These are phyloP conservation scores for Nyssa sinensis DNA, from an alignment of 148 eudicot species.

Conservation along the genomic window DNA sequence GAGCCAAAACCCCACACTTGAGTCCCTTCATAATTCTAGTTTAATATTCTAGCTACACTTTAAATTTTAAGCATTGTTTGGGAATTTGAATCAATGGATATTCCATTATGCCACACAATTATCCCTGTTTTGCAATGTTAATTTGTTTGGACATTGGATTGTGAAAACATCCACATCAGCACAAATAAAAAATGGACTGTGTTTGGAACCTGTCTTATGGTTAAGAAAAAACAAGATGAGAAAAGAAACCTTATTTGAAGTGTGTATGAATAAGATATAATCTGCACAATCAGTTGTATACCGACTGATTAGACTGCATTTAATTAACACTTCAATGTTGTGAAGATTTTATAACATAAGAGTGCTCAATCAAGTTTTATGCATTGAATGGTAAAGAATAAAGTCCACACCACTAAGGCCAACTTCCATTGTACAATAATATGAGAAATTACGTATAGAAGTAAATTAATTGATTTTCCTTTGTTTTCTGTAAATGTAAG, in stretches of 20 bases:
- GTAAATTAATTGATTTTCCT: neutral
- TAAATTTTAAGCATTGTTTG: too few relatives aligned
- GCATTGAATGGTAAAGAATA: neutral
- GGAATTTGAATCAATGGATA: too few relatives aligned
- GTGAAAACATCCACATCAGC: neutral
- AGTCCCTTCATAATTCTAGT: too few relatives aligned
- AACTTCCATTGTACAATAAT: neutral
- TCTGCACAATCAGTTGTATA: neutral
- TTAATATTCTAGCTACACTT: too few relatives aligned
- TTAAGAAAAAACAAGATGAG: neutral
- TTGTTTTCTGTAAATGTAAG: neutral
- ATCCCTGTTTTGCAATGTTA: too few relatives aligned
- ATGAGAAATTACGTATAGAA: neutral
- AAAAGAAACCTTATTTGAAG: neutral
- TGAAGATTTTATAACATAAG: neutral
- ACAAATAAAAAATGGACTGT: neutral
- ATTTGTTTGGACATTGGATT: neutral
- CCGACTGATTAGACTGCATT: neutral
- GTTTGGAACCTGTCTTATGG: neutral
- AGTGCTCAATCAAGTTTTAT: slow-evolving; percentile 1
- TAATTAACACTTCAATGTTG: neutral
- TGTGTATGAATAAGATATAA: neutral
- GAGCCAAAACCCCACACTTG: neutral
- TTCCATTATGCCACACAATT: too few relatives aligned
- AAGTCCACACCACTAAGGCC: neutral